These are phyloP conservation scores for Fusarium paranaense DNA, from an alignment of 2,329 filamentous ascomycete genomes.

Conservation along the genomic window DNA sequence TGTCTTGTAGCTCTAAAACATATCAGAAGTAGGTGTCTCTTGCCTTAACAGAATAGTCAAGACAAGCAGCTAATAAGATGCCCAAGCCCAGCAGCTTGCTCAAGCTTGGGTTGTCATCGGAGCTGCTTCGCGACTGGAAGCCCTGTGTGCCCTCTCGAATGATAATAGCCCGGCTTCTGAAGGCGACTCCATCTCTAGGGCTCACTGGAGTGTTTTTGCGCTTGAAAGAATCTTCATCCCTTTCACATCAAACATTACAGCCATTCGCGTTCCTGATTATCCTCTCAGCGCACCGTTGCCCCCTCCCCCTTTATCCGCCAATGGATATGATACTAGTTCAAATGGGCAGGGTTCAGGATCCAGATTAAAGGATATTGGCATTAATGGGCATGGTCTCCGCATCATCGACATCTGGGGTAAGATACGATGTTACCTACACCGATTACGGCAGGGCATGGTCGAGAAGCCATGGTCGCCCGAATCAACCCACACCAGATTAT, in stretches of 20 bases:
- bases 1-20: neutral
- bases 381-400: neutral
- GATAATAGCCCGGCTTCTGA: neutral
- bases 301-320: neutral
- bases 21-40: neutral
- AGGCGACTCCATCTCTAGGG: neutral
- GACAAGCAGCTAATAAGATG: neutral
- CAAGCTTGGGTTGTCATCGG: constrained; percentile 1
- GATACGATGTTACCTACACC: neutral
- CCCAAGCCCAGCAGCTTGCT: neutral
- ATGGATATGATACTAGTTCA: no score
- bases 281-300: neutral
- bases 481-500: neutral
- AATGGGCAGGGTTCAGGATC: no score
- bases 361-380: neutral
- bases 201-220: constrained; percentile 1
- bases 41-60: neutral
- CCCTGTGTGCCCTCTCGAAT: neutral
- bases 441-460: neutral
- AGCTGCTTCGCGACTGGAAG: neutral
- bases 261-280: neutral
- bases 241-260: neutral
- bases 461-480: neutral
- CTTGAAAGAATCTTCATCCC: neutral
- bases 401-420: neutral